Evolutionary conservation across 805 yeast species (phyloP).

Genomic region (Kockiozyma suomiensis): DNA sequence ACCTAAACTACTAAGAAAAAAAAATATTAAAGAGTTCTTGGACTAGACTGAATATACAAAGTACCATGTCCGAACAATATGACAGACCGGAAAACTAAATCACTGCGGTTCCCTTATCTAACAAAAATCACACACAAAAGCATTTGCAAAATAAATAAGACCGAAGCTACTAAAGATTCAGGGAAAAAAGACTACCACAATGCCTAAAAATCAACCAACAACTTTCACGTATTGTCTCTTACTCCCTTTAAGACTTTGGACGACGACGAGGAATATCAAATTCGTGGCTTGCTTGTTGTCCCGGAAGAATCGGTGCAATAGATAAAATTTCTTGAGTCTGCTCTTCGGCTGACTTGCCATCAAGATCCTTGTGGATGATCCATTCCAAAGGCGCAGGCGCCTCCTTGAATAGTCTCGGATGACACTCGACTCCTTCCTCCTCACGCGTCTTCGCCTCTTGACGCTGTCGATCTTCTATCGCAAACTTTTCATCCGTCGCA

Average conservation of each 20-base stretch:
- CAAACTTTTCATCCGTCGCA: conserved; percentile 87
- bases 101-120: not conserved
- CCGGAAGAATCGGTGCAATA: conserved; percentile 80
- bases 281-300: conserved; percentile 49
- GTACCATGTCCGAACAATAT: conserved; percentile 1
- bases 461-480: conserved; percentile 88
- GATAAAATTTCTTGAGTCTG: conserved; percentile 61
- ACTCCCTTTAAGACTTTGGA: not conserved
- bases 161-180: not conserved
- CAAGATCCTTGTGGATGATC: conserved; percentile 64
- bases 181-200: not conserved
- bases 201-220: not conserved
- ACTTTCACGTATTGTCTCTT: not conserved
- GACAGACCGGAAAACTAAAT: conserved; percentile 3
- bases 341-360: conserved; percentile 54
- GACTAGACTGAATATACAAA: conserved; percentile 1
- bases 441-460: conserved; percentile 66
- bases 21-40: not conserved
- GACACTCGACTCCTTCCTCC: conserved; percentile 78
- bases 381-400: conserved; percentile 55
- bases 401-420: conserved; percentile 73
- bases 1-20: too few relatives aligned
- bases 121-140: not conserved
- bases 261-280: conserved; percentile 32
- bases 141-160: not conserved